Base-by-base conservation (phyloP, 1,284 basidiomycete species). In the Ceratobasidium papillatum region DNA sequence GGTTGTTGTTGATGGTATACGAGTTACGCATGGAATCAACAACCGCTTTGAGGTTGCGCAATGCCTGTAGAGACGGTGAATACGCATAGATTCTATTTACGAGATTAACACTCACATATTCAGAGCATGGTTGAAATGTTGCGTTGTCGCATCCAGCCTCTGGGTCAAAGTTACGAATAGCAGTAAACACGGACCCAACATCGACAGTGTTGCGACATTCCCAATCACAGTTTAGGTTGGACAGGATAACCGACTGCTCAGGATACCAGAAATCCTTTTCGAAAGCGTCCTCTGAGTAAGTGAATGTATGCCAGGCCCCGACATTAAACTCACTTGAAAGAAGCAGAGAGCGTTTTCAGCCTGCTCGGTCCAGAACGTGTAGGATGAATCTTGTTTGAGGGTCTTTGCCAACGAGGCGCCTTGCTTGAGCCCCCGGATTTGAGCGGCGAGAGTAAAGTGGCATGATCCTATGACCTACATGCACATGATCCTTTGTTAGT, bases 51-150 rank as follows among this genome's bases (percentile, higher is more conserved):
- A 74, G 76, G 56, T 69, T 76, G 1, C 76, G 34, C 41, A 79
- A 74, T 14, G 77, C 75, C 45, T 61, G 30, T 58, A 25, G 22
- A 3, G 51, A 47, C 25, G 63, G n/a, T 54, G 30, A 34, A 2
- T n/a, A n/a, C n/a, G n/a, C n/a, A n/a, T 9, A 7, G 27, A 14
- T n/a, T 19, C 32, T 11, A 19, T 45, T 30, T 11, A 12, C 32
- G n/a, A 41, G 2, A 3, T 14, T 41, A 9, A 3, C 1, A 43
- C 66, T 30, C 41, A 58, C 66, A 8, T 56, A 14, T 58, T 76
- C 75, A 2, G 77, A 78, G 65, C 78, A 78, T 1, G 78, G 78
- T 30, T 78, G 76, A 61, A 78, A 78, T 19, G 77, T 77, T 3
- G 12, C 27, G 4, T 72, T 36, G 30, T 76, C 75, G 73, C 75